Evolutionary conservation across 306 rosid genomes (phyloP).

Genomic region (Neltuma alba): DNA sequence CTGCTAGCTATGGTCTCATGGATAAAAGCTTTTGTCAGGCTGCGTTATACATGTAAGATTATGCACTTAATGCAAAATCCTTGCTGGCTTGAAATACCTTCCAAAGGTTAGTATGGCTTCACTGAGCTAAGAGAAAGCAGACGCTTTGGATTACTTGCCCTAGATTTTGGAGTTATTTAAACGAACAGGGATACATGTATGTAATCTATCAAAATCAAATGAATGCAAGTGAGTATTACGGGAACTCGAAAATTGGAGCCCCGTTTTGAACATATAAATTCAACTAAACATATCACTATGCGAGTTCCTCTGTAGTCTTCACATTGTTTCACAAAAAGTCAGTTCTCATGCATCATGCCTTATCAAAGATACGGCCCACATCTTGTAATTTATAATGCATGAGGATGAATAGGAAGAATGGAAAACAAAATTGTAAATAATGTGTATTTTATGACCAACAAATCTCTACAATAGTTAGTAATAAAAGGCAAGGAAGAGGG

Average conservation of each 20-base stretch:
- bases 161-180: too few species aligned
- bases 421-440: conserved; percentile 1
- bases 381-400: conserved; percentile 19
- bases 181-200: too few species aligned
- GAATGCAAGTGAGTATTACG: not conserved
- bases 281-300: conserved; percentile 7
- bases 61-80: not conserved
- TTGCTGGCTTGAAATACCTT: conserved; percentile 18
- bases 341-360: conserved; percentile 10
- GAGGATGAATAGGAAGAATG: conserved; percentile 7
- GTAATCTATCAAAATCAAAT: not conserved
- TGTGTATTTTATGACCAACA: not conserved
- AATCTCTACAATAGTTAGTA: conserved; percentile 4
- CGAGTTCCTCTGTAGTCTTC: conserved; percentile 1
- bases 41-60: not conserved
- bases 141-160: not conserved
- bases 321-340: not conserved
- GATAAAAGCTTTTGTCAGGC: too few species aligned
- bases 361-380: conserved; percentile 3
- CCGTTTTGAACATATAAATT: not conserved
- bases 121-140: not conserved
- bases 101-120: conserved; percentile 7
- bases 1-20: not conserved
- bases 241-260: conserved; percentile 5
- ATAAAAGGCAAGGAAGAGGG: not conserved